Evolutionary conservation across 208 protist species (phyloP), one percentile per base, ranked within the genome.

Genomic region (Trypanosoma caninum): DNA sequence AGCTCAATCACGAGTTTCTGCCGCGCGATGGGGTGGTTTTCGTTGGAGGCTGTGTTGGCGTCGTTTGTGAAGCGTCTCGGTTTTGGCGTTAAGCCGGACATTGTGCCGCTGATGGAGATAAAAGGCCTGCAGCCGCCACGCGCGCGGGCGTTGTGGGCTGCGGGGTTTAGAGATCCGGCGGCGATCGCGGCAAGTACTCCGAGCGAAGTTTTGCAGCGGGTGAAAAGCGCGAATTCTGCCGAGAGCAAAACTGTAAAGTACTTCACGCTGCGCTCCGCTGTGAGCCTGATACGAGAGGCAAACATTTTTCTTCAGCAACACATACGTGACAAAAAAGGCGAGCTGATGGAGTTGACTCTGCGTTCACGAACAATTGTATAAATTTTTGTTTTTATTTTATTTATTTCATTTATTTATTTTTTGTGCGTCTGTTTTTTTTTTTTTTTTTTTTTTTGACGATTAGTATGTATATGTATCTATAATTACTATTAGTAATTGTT

Each of bases 31-130:
- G 84, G 89, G 74, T 96, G 88, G 90, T 95, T 74, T 63, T 78
- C 84, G 14, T 74, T 96, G 11, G 84, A 91, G 73, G 81, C 90
- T 41, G 76, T 97, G 45, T 85, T 96, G 1, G 61, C 80, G 5
- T 87, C 92, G 2, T 91, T 95, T 56, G 78, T 87, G 13, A 84
- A 89, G 69, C 82, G 93, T 4, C 76, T 97, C 1, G 84, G 82
- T 31, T 89, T 92, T 59, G 93, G 93, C 35, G 90, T 92, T 27
- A 85, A 91, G 63, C 84, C 89, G 23, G 93, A 97, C 66, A 77
- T 97, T 59, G 52, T 97, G 58, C 90, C 91, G 42, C 69, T 97
- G 23, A 92, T 94, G 73, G 82, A 96, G 69, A 88, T 97, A 33
- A 46, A 54, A 7, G 82, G 84, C 14, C 70, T 94, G 53, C 82